A percentile compares a stretch with the other conserved stretches of the same genome.
phyloP scores from a whole-genome alignment of 1,139 yeast genomes.

The Nakaseomyces sp. region DNA sequence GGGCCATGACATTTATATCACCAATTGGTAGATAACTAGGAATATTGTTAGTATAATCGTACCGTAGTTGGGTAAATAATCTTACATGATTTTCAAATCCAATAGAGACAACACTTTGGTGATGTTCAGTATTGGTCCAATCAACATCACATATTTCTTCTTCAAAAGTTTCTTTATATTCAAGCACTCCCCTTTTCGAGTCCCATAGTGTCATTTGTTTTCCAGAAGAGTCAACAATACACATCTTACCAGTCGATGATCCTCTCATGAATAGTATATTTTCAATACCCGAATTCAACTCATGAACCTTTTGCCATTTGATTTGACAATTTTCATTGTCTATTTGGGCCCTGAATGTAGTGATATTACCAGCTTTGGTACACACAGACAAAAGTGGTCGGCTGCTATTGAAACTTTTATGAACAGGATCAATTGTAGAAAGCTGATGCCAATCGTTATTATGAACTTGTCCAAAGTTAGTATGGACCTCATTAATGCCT shows the following conservation, averaged over 20 bases:
- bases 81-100: conserved; percentile 60
- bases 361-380: conserved; percentile 47
- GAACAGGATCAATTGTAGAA: conserved; percentile 61
- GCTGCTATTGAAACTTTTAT: conserved; percentile 36
- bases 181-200: conserved; percentile 55
- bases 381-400: conserved; percentile 50
- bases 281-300: conserved; percentile 47
- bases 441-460: conserved; percentile 37
- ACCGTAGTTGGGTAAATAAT: conserved; percentile 72
- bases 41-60: conserved; percentile 73
- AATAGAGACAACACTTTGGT: conserved; percentile 68
- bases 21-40: conserved; percentile 76
- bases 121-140: conserved; percentile 70
- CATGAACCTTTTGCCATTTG: conserved; percentile 45
- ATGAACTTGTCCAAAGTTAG: conserved; percentile 16
- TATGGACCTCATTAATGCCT: conserved; percentile 18
- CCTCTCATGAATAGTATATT: conserved; percentile 54
- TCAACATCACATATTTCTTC: conserved; percentile 33
- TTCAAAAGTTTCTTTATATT: conserved; percentile 42
- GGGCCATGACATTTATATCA: conserved; percentile 57
- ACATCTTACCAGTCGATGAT: conserved; percentile 66
- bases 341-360: conserved; percentile 40
- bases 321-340: conserved; percentile 24
- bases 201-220: conserved; percentile 67
- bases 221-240: conserved; percentile 51